Conservation (phyloP, 768 basidiomycete genomes). For the Auriscalpium orientale region DNA sequence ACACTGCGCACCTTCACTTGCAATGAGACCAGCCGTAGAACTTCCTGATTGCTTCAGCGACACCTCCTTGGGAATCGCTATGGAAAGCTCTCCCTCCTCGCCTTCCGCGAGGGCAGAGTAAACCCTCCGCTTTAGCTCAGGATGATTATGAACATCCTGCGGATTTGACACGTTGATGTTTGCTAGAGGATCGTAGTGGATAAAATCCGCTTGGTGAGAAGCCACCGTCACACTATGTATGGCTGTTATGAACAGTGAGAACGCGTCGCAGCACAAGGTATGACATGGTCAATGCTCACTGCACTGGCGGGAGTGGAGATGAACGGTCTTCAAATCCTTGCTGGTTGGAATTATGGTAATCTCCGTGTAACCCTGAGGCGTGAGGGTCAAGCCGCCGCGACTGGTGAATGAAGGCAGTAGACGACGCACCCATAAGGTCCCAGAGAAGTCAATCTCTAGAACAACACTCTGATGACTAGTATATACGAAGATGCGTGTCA, state of each 20-base stretch:
- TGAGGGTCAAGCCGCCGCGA: slow-evolving; percentile 6
- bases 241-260: slow-evolving; percentile 34
- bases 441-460: slow-evolving; percentile 88
- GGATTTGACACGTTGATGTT: slow-evolving; percentile 58
- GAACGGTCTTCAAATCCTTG: slow-evolving; percentile 72
- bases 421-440: slow-evolving; percentile 67
- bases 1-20: slow-evolving; percentile 47
- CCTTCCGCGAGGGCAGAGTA: slow-evolving; percentile 87
- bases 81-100: slow-evolving; percentile 92
- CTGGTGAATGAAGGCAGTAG: slow-evolving; percentile 17
- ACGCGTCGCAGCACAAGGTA: not conserved
- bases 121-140: slow-evolving; percentile 86
- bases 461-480: slow-evolving; percentile 96
- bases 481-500: slow-evolving; percentile 49
- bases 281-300: slow-evolving; percentile 39
- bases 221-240: slow-evolving; percentile 69
- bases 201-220: slow-evolving; percentile 67
- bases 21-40: slow-evolving; percentile 32
- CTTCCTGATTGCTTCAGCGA: slow-evolving; percentile 54
- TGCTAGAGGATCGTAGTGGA: slow-evolving; percentile 67
- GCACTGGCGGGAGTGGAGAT: slow-evolving; percentile 86
- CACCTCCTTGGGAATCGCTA: slow-evolving; percentile 74
- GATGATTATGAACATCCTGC: slow-evolving; percentile 80
- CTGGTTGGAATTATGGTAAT: slow-evolving; percentile 80
- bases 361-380: slow-evolving; percentile 80